These are phyloP conservation scores for Pseudogymnoascus sp. DNA, from an alignment of 2,329 filamentous ascomycete species.

Conservation along the genomic window DNA sequence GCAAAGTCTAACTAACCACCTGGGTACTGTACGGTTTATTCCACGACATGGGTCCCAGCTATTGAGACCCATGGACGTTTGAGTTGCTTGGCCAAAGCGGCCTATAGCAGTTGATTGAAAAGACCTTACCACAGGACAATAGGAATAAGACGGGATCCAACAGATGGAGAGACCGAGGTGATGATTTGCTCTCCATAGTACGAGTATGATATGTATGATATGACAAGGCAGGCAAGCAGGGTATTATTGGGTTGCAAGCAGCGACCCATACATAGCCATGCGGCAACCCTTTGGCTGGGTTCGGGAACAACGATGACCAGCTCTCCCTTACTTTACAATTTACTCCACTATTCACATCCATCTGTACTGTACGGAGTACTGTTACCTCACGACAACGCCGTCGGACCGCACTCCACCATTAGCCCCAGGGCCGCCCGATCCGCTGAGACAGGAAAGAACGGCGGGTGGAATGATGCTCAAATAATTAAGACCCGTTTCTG, in stretches of 20 bases:
- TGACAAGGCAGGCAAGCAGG: neutral
- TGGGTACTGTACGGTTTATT: neutral
- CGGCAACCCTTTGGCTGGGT: constrained; percentile 7
- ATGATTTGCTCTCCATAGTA: constrained; percentile 2
- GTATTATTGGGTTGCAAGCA: constrained; percentile 5
- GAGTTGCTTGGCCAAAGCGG: constrained; percentile 1
- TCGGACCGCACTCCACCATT: neutral
- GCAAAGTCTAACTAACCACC: constrained; percentile 2
- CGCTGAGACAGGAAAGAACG: neutral
- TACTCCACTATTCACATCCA: neutral
- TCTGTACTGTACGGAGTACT: neutral
- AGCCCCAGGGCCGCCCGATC: neutral
- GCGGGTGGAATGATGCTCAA: neutral
- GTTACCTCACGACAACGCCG: neutral
- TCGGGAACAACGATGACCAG: constrained; percentile 7
- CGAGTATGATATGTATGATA: constrained; percentile 5
- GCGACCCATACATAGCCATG: neutral
- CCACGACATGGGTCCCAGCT: neutral
- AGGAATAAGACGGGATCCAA: constrained; percentile 4
- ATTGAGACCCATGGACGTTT: constrained; percentile 2
- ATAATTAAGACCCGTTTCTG: neutral
- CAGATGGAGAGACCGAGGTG: neutral
- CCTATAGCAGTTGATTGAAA: neutral
- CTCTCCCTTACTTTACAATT: constrained; percentile 1
- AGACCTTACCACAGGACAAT: neutral